Evolutionary conservation across 768 basidiomycete species (phyloP), one percentile per base, ranked within the genome.

Genomic region (Trametes maxima): DNA sequence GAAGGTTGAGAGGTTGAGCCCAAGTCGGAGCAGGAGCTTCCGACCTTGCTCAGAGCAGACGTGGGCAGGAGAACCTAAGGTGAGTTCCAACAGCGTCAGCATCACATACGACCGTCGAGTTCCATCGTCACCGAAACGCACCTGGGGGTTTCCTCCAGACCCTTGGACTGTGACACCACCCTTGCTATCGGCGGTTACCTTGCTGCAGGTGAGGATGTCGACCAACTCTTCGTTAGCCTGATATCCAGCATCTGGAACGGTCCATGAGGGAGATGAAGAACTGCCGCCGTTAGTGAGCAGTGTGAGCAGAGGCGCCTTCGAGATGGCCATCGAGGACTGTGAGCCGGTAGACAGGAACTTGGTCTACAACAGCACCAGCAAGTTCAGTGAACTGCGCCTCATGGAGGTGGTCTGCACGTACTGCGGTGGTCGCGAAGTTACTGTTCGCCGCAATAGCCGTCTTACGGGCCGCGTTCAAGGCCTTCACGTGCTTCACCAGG

Each of bases 281-380:
- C 68, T 75, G 36, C 85, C 86, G 39, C 74, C 68, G 71, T 87
- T 87, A 4, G 86, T 82, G 62, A 87, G 68, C 36, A 87, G 78
- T 6, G 81, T 73, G 45, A 86, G 77, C 62, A 88, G 70, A 0
- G 86, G 85, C 0, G 79, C 77, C 65, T 87, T 87, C 40, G 77
- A 84, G 37, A 86, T 68, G 1, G 76, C 80, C 33, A 87, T 69
- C 0, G 77, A 72, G 52, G 77, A 74, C 4, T 74, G 60, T 35
- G 78, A 70, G 35, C 76, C 62, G 22, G 79, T 76, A 4, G 71
- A 59, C 51, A 82, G 69, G 68, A 85, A 82, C 51, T 75, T 73
- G 67, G 80, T 76, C 82, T 86, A 16, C 43, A 10, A 45, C 8
- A 19, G 33, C 39, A 44, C 36, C n/a, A 33, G 11, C 5, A 14